Evolutionary conservation across 2,329 filamentous ascomycete genomes (phyloP).

Genomic region (Cryphonectria carpinicola): DNA sequence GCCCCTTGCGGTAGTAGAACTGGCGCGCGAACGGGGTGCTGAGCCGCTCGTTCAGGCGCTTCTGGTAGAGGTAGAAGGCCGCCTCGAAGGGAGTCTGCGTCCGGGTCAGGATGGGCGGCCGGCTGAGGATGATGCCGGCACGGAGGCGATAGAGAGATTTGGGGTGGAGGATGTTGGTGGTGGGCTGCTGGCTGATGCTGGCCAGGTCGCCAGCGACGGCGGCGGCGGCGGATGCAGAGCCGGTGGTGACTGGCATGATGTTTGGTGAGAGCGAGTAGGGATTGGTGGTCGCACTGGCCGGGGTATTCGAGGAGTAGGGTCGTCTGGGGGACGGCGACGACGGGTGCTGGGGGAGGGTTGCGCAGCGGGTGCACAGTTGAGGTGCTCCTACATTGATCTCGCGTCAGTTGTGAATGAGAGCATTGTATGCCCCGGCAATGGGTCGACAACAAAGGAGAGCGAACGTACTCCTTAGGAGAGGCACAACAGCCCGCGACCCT

Average conservation of each 20-base stretch:
- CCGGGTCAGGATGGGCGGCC: constrained; percentile 84
- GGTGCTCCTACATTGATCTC: constrained; percentile 26
- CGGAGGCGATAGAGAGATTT: constrained; percentile 51
- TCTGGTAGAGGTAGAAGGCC: constrained; percentile 95
- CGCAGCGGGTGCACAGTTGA: constrained; percentile 43
- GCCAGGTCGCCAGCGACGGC: constrained; percentile 16
- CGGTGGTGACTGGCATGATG: constrained; percentile 35
- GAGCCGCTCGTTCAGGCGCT: constrained; percentile 85
- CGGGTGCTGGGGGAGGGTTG: constrained; percentile 36
- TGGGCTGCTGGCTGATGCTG: constrained; percentile 35
- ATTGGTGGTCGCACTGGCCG: constrained; percentile 34
- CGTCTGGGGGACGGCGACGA: constrained; percentile 33
- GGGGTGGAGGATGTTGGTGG: constrained; percentile 27
- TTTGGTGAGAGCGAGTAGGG: constrained; percentile 32
- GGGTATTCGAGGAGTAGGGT: constrained; percentile 40
- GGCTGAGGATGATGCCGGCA: constrained; percentile 80
- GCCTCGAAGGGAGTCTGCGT: constrained; percentile 86
- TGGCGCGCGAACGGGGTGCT: constrained; percentile 80
- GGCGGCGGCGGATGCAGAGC: constrained; percentile 32
- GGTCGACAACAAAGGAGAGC: constrained; percentile 5
- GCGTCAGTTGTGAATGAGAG: constrained; percentile 37
- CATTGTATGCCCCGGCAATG: constrained; percentile 13
- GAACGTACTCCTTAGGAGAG: constrained; percentile 52
- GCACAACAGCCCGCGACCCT: constrained; percentile 54
- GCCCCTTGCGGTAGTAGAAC: constrained; percentile 95